Evolutionary conservation across 208 protist species (phyloP).

Genomic region (Strigomonas culicis): DNA sequence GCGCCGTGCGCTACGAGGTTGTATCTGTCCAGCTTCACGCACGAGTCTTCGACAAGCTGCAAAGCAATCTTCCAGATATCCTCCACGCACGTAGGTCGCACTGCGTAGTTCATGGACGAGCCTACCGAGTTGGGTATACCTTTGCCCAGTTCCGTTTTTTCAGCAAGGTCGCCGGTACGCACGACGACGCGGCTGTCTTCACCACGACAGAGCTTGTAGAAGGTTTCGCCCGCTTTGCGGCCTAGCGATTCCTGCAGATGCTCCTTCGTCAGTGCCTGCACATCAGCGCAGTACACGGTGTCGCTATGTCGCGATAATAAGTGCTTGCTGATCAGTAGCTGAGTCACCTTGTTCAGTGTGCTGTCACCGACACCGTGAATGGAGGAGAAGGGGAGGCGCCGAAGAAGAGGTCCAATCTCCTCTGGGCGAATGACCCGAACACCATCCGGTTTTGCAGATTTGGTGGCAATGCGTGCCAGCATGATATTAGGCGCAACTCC

Average conservation of each 20-base stretch:
- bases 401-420: conserved; percentile 43
- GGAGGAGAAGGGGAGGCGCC: conserved; percentile 36
- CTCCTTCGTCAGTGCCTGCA: conserved; percentile 53
- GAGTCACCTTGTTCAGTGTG: conserved; percentile 53
- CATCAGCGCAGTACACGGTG: conserved; percentile 46
- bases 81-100: conserved; percentile 45
- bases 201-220: conserved; percentile 70
- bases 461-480: conserved; percentile 73
- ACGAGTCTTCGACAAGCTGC: conserved; percentile 70
- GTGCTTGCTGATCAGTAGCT: not conserved
- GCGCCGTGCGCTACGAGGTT: conserved; percentile 28
- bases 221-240: conserved; percentile 56
- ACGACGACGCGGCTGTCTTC: conserved; percentile 64
- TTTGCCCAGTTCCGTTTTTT: conserved; percentile 56
- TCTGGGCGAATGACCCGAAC: conserved; percentile 34
- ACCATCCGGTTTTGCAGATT: conserved; percentile 72
- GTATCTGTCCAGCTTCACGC: conserved; percentile 59
- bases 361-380: conserved; percentile 72
- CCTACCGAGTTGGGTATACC: conserved; percentile 47
- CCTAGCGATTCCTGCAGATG: conserved; percentile 56
- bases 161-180: conserved; percentile 74
- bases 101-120: conserved; percentile 90
- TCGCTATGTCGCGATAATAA: not conserved
- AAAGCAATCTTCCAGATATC: conserved; percentile 66
- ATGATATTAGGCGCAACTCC: conserved; percentile 85